A percentile compares a stretch with the other conserved stretches of the same genome.
Evolutionary conservation across 257 asterid species (phyloP).

Genomic region (Ballota nigra): DNA sequence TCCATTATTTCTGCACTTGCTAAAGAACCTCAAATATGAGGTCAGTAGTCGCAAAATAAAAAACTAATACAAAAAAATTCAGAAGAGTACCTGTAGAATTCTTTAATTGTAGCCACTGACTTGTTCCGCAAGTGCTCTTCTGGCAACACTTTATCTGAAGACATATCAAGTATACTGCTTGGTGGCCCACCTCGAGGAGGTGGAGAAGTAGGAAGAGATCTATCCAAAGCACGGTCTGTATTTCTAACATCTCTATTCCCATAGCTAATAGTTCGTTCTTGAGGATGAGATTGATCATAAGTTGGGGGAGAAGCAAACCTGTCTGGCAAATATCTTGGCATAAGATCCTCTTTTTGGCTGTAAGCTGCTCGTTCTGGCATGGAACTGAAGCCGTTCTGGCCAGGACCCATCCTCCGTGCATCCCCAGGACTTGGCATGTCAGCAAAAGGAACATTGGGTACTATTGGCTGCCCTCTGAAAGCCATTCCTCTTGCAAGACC

Average conservation of each 20-base stretch:
- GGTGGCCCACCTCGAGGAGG: constrained; percentile 43
- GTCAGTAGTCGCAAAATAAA: neutral
- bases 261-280: constrained; percentile 30
- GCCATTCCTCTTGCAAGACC: constrained; percentile 90
- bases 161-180: constrained; percentile 28
- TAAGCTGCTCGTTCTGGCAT: constrained; percentile 52
- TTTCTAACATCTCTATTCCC: constrained; percentile 39
- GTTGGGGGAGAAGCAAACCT: constrained; percentile 37
- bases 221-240: constrained; percentile 34
- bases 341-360: constrained; percentile 59
- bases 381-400: constrained; percentile 57
- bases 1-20: neutral
- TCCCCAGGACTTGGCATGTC: constrained; percentile 46
- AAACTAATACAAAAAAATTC: neutral
- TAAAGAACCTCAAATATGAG: neutral
- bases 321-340: constrained; percentile 54
- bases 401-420: constrained; percentile 47
- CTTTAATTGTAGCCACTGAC: constrained; percentile 74
- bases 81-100: constrained; percentile 73
- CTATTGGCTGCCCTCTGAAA: constrained; percentile 67
- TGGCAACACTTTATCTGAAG: constrained; percentile 51
- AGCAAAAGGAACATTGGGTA: constrained; percentile 35
- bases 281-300: constrained; percentile 49
- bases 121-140: constrained; percentile 60
- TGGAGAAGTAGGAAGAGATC: constrained; percentile 34